These are phyloP conservation scores for Verticillium albo-atrum DNA, from an alignment of 2,329 filamentous ascomycete species.

Conservation along the genomic window DNA sequence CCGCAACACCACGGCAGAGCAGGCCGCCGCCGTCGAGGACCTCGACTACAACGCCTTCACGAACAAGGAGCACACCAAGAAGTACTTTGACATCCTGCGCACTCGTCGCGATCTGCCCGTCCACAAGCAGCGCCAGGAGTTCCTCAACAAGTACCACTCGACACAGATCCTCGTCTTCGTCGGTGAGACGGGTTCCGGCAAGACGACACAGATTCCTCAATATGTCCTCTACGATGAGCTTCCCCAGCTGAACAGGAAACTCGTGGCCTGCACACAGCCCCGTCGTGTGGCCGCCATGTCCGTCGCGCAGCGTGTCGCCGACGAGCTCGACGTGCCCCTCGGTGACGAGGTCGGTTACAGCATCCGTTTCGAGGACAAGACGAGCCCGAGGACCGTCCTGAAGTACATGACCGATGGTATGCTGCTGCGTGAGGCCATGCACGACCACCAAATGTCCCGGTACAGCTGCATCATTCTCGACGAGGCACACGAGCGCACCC, in stretches of 20 bases:
- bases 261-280: conserved; percentile 95
- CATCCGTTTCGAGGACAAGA: conserved; percentile 97
- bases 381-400: conserved; percentile 79
- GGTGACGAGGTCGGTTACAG: conserved; percentile 97
- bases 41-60: conserved; percentile 84
- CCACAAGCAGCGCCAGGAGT: conserved; percentile 88
- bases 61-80: conserved; percentile 66
- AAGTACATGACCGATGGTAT: conserved; percentile 99
- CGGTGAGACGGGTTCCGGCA: conserved; percentile 97
- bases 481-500: conserved; percentile 95
- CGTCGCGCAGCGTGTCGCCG: conserved; percentile 93
- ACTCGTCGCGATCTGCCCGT: conserved; percentile 82
- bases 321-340: conserved; percentile 90
- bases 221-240: conserved; percentile 97
- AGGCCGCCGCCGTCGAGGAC: conserved; percentile 73
- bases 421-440: conserved; percentile 92
- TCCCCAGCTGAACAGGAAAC: conserved; percentile 78
- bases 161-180: conserved; percentile 97
- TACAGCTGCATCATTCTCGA: conserved; percentile 99
- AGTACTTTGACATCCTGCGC: conserved; percentile 88
- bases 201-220: conserved; percentile 98
- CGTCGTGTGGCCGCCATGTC: conserved; percentile 98
- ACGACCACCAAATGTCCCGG: conserved; percentile 84
- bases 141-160: conserved; percentile 86
- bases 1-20: conserved; percentile 73